These are phyloP conservation scores for Melanogaster broomeanus DNA, from an alignment of 768 basidiomycete species.

Conservation along the genomic window DNA sequence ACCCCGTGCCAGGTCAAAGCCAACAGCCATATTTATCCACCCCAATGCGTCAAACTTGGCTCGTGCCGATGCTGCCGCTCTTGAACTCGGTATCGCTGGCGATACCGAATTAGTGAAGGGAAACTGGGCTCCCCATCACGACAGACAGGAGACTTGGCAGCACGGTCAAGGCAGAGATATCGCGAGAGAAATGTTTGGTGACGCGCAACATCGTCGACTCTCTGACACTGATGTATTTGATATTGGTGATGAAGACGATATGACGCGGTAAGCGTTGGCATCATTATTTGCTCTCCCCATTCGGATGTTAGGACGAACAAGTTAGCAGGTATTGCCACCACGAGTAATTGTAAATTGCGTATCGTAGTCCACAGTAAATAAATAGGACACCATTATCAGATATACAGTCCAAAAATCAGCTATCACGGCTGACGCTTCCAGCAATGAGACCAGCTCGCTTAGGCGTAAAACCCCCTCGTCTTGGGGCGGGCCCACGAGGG, in stretches of 20 bases:
- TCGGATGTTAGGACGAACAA: not conserved
- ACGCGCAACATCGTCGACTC: slow-evolving; percentile 7
- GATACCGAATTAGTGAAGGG: slow-evolving; percentile 50
- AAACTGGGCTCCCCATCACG: slow-evolving; percentile 33
- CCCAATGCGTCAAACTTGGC: slow-evolving; percentile 63
- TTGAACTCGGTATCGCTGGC: slow-evolving; percentile 51
- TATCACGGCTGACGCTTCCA: slow-evolving; percentile 21
- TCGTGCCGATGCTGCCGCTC: slow-evolving; percentile 63
- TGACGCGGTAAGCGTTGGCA: not conserved
- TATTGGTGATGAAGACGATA: slow-evolving; percentile 15
- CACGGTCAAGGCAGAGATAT: slow-evolving; percentile 50
- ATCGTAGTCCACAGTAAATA: not conserved
- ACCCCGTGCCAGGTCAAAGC: slow-evolving; percentile 54
- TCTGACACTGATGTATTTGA: slow-evolving; percentile 10
- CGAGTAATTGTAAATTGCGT: slow-evolving; percentile 6
- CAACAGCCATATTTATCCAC: slow-evolving; percentile 62
- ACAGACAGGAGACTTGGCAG: slow-evolving; percentile 48
- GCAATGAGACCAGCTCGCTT: slow-evolving; percentile 42
- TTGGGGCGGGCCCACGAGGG: slow-evolving; percentile 34
- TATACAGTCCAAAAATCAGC: slow-evolving; percentile 13
- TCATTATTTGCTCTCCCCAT: not conserved
- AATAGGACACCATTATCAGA: not conserved
- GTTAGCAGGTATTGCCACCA: slow-evolving; percentile 1
- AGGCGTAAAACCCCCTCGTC: slow-evolving; percentile 38
- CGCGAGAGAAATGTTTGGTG: slow-evolving; percentile 47